A percentile compares a stretch with the other conserved stretches of the same genome.
Conservation (phyloP, 805 yeast genomes). For the Kockiozyma suomiensis region DNA sequence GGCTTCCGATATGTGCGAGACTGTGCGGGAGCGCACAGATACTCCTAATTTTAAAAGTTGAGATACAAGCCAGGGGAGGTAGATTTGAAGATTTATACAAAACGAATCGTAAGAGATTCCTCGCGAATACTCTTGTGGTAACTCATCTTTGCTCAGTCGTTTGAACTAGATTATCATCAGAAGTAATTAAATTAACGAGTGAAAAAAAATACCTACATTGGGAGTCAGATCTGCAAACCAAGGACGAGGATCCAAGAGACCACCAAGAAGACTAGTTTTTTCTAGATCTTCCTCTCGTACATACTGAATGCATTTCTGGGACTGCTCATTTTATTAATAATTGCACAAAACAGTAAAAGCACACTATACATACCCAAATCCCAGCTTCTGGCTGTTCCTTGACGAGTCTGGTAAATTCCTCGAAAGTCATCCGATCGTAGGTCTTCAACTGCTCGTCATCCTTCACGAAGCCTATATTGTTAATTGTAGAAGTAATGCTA, state of each 20-base stretch:
- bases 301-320: constrained; percentile 16
- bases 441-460: constrained; percentile 20
- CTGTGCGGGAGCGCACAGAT: constrained; percentile 47
- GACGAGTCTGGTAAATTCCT: constrained; percentile 29
- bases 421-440: constrained; percentile 45
- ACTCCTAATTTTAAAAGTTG: constrained; percentile 54
- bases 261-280: constrained; percentile 22
- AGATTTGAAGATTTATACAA: constrained; percentile 61
- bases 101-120: constrained; percentile 60
- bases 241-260: constrained; percentile 18
- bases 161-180: constrained; percentile 4
- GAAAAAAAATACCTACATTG: constrained; percentile 15
- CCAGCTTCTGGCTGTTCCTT: constrained; percentile 34
- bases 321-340: neutral
- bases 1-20: constrained; percentile 54
- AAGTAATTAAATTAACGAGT: neutral
- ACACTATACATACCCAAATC: constrained; percentile 21
- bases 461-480: constrained; percentile 25
- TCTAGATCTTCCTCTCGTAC: constrained; percentile 22
- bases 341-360: too few species aligned
- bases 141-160: constrained; percentile 43
- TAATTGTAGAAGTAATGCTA: too few species aligned
- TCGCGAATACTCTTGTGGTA: constrained; percentile 56
- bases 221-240: constrained; percentile 29
- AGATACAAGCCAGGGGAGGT: constrained; percentile 55